Base-by-base conservation (phyloP, 2,329 filamentous ascomycete genomes). In the Zymoseptoria tritici region DNA sequence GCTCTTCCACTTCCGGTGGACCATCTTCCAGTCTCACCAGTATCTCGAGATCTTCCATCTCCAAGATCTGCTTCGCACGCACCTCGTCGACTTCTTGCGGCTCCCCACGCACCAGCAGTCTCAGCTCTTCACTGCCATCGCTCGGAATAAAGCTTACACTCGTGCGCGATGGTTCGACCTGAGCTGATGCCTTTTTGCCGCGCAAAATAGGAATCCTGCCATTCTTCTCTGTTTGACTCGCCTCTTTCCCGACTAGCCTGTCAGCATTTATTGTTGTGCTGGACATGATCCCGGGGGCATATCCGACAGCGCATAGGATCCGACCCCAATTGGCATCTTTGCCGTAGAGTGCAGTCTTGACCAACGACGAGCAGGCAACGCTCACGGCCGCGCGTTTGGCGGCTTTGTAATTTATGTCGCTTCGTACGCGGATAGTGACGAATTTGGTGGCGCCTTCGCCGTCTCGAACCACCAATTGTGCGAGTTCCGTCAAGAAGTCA, bases 261-360 rank as follows among this genome's bases (percentile, higher is more conserved):
- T 42, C 1, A n/a, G 22, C 9, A 9, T 22, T 26, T 24, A 68
- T 31, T 52, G 64, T 78, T 1, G 21, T 19, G n/a, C 63, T 62
- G 16, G 53, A 16, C 61, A 71, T 71, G 62, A 88, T 84, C 0
- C 86, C 84, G 60, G 81, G 81, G 0, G 83, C 80, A 73, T 97
- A 97, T 2, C 94, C 94, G 4, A 92, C 91, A 0, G 94, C 93
- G 74, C 94, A 97, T 26, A 97, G 82, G 63, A 99, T 96, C 57
- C 94, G 91, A 36, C 94, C 94, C 94, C 94, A 99, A 80, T 99
- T 99, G 19, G 94, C 94, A 73, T 99, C 94, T 74, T 91, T 91
- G 65, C 94, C 94, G 75, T 99, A 99, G 49, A 99, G 81, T 0
- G 94, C 94, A 0, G 94, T 99, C 81, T 99, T 99, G 68, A 99